Conservation (phyloP, 768 basidiomycete species). For the Trametes cubensis region DNA sequence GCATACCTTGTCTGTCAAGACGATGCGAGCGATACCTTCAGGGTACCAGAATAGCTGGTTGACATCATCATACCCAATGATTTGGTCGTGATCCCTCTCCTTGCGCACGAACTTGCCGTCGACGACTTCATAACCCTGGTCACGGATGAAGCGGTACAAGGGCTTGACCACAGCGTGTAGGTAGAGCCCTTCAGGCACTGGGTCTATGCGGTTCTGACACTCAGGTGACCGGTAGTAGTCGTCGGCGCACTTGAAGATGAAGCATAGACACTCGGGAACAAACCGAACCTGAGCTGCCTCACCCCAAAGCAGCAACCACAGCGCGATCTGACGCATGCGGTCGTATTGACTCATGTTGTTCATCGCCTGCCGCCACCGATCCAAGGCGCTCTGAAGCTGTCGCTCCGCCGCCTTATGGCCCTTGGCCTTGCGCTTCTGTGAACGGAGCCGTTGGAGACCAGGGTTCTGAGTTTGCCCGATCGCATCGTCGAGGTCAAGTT, state of each 20-base stretch:
- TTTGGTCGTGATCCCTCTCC: conserved; percentile 90
- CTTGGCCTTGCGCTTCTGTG: conserved; percentile 55
- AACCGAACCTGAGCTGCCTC: conserved; percentile 98
- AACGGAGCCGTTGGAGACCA: conserved; percentile 81
- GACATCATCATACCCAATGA: conserved; percentile 98
- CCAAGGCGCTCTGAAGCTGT: conserved; percentile 79
- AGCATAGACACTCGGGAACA: conserved; percentile 94
- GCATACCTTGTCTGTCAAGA: conserved; percentile 81
- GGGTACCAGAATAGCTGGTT: conserved; percentile 99
- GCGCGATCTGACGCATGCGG: conserved; percentile 91
- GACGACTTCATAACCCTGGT: conserved; percentile 95
- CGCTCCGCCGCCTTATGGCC: conserved; percentile 62
- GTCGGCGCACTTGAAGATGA: conserved; percentile 99
- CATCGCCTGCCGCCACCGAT: conserved; percentile 97
- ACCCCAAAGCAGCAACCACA: conserved; percentile 96
- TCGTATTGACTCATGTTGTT: conserved; percentile 99
- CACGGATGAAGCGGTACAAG: conserved; percentile 92
- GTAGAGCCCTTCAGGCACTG: conserved; percentile 95
- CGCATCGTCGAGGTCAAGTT: conserved; percentile 97
- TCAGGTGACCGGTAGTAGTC: conserved; percentile 99
- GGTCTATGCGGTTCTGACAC: conserved; percentile 89
- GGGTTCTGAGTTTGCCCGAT: conserved; percentile 92
- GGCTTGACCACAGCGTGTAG: conserved; percentile 89
- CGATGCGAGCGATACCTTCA: conserved; percentile 93
- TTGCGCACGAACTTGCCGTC: conserved; percentile 94